phyloP scores from a whole-genome alignment of 805 yeast genomes.

The Teunomyces aglyptinius region DNA sequence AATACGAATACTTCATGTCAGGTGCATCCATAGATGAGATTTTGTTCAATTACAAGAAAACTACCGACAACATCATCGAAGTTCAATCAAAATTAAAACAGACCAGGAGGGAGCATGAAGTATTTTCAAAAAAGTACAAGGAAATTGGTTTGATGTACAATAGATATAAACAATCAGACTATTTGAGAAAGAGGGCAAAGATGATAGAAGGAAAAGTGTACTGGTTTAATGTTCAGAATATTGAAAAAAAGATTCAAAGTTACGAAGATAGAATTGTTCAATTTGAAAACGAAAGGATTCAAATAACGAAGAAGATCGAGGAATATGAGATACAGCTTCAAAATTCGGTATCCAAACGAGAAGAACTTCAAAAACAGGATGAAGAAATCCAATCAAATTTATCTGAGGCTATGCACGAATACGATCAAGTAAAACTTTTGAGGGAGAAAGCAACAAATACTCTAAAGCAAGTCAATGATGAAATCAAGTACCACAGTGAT shows the following conservation, averaged over 20 bases:
- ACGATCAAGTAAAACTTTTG: constrained; percentile 37
- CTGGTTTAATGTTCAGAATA: constrained; percentile 39
- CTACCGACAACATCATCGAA: constrained; percentile 27
- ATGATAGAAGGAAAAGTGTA: constrained; percentile 39
- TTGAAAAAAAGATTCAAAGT: constrained; percentile 24
- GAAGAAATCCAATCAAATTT: constrained; percentile 4
- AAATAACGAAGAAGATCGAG: constrained; percentile 17
- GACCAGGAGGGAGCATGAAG: constrained; percentile 23
- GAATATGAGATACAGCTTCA: neutral
- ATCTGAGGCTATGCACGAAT: neutral
- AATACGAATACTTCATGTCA: constrained; percentile 74
- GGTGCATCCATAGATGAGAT: constrained; percentile 75
- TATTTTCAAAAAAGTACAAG: constrained; percentile 26
- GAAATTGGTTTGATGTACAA: constrained; percentile 31
- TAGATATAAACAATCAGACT: constrained; percentile 33
- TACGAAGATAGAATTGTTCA: constrained; percentile 9
- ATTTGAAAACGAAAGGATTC: constrained; percentile 8
- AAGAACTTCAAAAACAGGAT: neutral
- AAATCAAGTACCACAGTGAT: constrained; percentile 14
- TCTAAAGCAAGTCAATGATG: constrained; percentile 11
- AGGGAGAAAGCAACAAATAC: constrained; percentile 32
- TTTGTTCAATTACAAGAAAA: constrained; percentile 46
- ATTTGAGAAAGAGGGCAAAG: constrained; percentile 30
- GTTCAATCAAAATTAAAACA: constrained; percentile 26
- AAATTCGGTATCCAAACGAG: neutral